phyloP scores from a whole-genome alignment of 2,329 filamentous ascomycete species.

The Ceratocystis albifundus region DNA sequence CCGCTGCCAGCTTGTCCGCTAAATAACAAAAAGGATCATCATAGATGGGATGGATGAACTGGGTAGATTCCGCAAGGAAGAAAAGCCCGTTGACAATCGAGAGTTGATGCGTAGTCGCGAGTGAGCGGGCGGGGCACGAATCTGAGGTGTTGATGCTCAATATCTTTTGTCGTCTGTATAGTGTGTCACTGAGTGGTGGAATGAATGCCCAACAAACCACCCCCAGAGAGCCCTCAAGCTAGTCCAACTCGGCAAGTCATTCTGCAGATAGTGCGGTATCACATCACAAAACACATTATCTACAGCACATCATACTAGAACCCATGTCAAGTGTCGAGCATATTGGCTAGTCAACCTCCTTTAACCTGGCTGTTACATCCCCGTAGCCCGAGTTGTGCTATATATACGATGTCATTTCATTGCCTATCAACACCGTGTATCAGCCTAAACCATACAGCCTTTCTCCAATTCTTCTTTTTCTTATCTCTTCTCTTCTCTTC shows the following conservation, averaged over 20 bases:
- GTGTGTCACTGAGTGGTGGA: neutral
- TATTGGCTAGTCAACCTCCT: neutral
- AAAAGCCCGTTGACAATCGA: too few species aligned
- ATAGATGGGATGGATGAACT: slow-evolving; percentile 1
- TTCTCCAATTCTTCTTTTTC: neutral
- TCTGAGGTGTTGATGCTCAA: too few species aligned
- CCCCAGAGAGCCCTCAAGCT: too few species aligned
- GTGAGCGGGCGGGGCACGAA: too few species aligned
- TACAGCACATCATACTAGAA: neutral
- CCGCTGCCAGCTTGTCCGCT: neutral
- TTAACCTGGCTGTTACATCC: neutral
- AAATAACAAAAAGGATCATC: neutral
- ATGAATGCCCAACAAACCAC: neutral
- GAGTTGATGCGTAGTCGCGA: neutral
- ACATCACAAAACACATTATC: neutral
- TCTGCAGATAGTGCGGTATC: neutral
- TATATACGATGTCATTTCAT: neutral
- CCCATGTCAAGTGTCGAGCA: neutral
- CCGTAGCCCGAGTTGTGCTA: neutral
- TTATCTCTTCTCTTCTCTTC: neutral
- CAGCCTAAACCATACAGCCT: neutral
- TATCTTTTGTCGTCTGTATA: too few species aligned
- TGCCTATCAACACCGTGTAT: neutral
- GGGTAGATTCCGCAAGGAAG: neutral
- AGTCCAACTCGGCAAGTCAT: neutral